These are phyloP conservation scores for Coleophoma crateriformis DNA, from an alignment of 2,329 filamentous ascomycete species.

Conservation along the genomic window DNA sequence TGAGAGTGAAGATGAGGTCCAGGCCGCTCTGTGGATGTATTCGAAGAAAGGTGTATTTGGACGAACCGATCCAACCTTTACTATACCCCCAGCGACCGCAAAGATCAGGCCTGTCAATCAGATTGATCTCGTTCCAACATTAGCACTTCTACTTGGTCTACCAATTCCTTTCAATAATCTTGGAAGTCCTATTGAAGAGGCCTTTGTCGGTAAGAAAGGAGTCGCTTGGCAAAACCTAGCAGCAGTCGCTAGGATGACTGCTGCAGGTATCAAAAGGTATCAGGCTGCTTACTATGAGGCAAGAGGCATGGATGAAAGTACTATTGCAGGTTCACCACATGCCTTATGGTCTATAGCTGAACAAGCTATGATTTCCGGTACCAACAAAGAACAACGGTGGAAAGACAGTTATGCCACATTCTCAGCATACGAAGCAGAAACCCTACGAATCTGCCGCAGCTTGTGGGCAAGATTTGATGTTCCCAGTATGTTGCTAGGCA, in stretches of 20 bases:
- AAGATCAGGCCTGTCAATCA: slow-evolving; percentile 74
- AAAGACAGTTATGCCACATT: slow-evolving; percentile 52
- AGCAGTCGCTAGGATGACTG: slow-evolving; percentile 67
- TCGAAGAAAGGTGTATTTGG: slow-evolving; percentile 84
- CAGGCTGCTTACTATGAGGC: slow-evolving; percentile 76
- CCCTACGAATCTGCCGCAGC: slow-evolving; percentile 70
- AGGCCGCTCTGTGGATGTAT: slow-evolving; percentile 98
- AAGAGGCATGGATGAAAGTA: slow-evolving; percentile 59
- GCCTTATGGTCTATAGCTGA: slow-evolving; percentile 53
- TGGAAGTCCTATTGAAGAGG: slow-evolving; percentile 88
- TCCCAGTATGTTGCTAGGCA: slow-evolving; percentile 75
- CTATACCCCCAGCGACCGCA: slow-evolving; percentile 60
- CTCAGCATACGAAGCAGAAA: slow-evolving; percentile 70
- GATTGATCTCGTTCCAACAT: slow-evolving; percentile 91
- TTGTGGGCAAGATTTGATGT: slow-evolving; percentile 94
- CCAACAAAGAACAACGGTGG: slow-evolving; percentile 34
- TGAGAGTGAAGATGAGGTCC: slow-evolving; percentile 91
- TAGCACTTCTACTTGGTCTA: slow-evolving; percentile 81
- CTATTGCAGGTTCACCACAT: slow-evolving; percentile 46
- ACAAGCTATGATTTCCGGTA: slow-evolving; percentile 16
- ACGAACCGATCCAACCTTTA: slow-evolving; percentile 56
- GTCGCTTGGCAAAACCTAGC: slow-evolving; percentile 74
- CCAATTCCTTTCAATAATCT: slow-evolving; percentile 97
- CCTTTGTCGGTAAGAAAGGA: slow-evolving; percentile 68
- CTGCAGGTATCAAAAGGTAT: slow-evolving; percentile 85